Evolutionary conservation across 2,329 filamentous ascomycete genomes (phyloP), one percentile per base, ranked within the genome.

Genomic region (Paradendryphiella salina): DNA sequence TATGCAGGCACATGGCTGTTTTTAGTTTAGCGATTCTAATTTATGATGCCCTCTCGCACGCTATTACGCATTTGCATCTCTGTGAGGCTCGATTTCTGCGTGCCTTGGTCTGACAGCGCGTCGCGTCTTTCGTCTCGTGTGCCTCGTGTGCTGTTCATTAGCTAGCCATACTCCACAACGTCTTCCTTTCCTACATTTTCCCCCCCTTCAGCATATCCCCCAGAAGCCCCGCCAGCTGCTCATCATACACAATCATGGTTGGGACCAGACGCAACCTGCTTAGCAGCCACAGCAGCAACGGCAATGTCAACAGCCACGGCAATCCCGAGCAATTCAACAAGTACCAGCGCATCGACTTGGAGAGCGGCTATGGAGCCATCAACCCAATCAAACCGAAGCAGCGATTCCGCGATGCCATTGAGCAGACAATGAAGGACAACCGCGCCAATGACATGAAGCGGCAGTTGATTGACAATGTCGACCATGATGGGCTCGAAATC

Each of bases 361-460:
- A 72, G 48, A 63, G 52, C 28, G 66, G 65, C 9, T 68, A 71
- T 39, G 64, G 63, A 20, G 35, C 56, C 6, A 58, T 55, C 21
- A 52, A 61, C 10, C 46, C 52, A 2, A 15, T 53, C n/a, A 55
- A 40, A 3, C 57, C 63, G 6, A 55, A 57, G 21, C 41, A 63
- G 33, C 54, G 61, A 10, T 82, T 82, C 61, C 74, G 73, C 37
- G 80, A 83, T 68, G 76, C 75, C 0, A 75, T 77, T 17, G 69
- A 75, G 20, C 73, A 73, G 11, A 79, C 76, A 1, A 61, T 82
- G 21, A 75, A 77, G 49, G 73, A 78, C 50, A 67, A 74, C 34
- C 74, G 75, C 20, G 72, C 77, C 18, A 68, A 73, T 11, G 72
- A 78, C 15, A 66, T 83, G 62, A 83, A 83, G 65, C 71, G 75